Base-by-base conservation (phyloP, 2,329 filamentous ascomycete species). In the Fusarium poae region DNA sequence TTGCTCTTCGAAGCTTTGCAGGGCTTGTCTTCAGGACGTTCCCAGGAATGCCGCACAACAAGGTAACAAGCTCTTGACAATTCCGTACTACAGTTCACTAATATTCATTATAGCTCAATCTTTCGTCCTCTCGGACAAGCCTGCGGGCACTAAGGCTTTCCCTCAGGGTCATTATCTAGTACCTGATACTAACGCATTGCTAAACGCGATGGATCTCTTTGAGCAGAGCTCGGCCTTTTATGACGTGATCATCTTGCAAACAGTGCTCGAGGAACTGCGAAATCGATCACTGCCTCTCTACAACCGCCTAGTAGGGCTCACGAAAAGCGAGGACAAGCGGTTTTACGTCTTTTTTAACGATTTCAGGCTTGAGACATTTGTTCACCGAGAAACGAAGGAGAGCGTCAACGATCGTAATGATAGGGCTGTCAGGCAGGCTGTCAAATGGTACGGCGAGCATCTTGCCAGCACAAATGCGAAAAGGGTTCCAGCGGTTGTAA, bases 261-360 rank as follows among this genome's bases (percentile, higher is more conserved):
- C 95, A 2, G 96, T 99, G 7, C 88, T 99, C 16, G 96, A 99
- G 80, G 96, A 99, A 82, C 87, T 99, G 63, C 92, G 94, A 77
- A 97, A 97, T 78, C 89, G 94, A 72, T 98, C 95, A 15, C 81
- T 98, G 65, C 96, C 96, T 42, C 88, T 99, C 37, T 99, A 98
- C 82, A 97, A 97, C 79, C 92, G 96, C 39, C 84, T 99, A 50
- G 89, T 98, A 71, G 90, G 92, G 23, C 84, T 99, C 68, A 97
- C 94, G 39, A 97, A 95, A 80, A 97, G 95, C 76, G 94, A 97
- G 74, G 94, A 97, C 70, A 99, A 99, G 84, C 89, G 95, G 56
- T 98, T 97, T 78, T 97, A 98, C 76, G 93, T 99, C 53, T 99
- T 99, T 79, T 98, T 98, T 87, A 99, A 99, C 79, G 96, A 99